Evolutionary conservation across 1,284 basidiomycete genomes (phyloP), one percentile per base, ranked within the genome.

Genomic region (Marasmius oreades): DNA sequence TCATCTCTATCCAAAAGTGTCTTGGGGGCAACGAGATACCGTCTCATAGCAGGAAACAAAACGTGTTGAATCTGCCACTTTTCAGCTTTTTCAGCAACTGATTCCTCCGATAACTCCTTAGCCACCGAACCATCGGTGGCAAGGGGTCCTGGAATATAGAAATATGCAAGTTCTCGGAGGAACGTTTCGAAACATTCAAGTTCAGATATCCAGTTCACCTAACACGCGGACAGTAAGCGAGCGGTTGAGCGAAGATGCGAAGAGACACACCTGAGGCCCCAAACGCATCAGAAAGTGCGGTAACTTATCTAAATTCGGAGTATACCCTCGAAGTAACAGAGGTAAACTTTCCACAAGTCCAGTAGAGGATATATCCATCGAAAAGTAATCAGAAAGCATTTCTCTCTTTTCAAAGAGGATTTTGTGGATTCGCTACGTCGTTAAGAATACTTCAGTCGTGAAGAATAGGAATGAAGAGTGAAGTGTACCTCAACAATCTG

Each of bases 351-450:
- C 80, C 4, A 98, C 73, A 11, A 77, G 69, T 0, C 92, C 93
- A 0, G 81, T 72, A 0, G 77, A 73, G 2, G 80, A 78, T 55
- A 98, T 86, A 37, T 75, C 70, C 20, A 99, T 69, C 0, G 86
- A 90, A 67, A 98, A 99, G 72, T 99, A 98, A 64, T 98, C 96
- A 8, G 85, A 76, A 1, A 99, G 74, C 95, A 99, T 98, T 11
- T 90, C 90, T 3, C 88, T 80, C 14, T 83, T 81, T 1, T 71
- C 64, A 56, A 83, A 73, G 6, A 92, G 68, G 10, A 80, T 80
- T 18, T 78, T 71, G 8, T 77, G 69, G 46, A 92, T 90, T 52
- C 77, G 77, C 90, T 92, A 55, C 33, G 46, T 22, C 20, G 24
- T 22, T 51, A 34, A 14, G 53, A 18, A 2, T 26, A 43, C 42